Conservation (phyloP, 2,329 filamentous ascomycete genomes). For the Beauveria pseudobassiana region DNA sequence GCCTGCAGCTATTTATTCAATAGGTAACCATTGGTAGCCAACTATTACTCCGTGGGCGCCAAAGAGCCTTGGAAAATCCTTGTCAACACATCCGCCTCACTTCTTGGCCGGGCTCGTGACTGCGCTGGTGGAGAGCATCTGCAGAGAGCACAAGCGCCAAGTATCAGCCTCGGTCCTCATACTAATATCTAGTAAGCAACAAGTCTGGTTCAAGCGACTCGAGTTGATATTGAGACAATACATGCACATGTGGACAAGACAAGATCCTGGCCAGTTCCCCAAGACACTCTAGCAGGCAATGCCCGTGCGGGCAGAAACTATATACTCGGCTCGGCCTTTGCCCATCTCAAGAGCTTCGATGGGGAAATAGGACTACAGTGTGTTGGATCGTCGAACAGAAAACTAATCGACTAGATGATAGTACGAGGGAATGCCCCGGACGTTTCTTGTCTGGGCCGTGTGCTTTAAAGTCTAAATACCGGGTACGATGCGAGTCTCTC, state of each 20-base stretch:
- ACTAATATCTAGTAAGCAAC: not conserved
- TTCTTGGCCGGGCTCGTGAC: not conserved
- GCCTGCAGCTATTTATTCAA: not conserved
- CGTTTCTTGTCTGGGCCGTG: not conserved
- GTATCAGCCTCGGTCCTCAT: not conserved
- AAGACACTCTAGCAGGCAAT: not conserved
- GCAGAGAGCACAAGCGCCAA: not conserved
- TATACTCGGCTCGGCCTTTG: not conserved
- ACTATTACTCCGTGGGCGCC: not conserved
- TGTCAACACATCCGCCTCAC: not conserved
- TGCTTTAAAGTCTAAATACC: not conserved
- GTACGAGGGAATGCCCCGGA: not conserved
- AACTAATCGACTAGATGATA: no score
- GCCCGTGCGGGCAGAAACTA: not conserved
- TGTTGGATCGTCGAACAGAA: no score
- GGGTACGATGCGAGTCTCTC: not conserved
- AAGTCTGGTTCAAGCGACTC: not conserved
- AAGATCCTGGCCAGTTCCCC: not conserved
- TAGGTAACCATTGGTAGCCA: no score
- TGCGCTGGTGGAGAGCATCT: not conserved
- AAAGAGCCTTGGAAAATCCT: not conserved
- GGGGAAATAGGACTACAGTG: no score
- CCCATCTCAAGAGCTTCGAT: not conserved
- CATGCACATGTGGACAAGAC: not conserved
- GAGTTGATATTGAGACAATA: not conserved